Evolutionary conservation across 345 rosid species (phyloP).

Genomic region (Xanthoceras sorbifolium): DNA sequence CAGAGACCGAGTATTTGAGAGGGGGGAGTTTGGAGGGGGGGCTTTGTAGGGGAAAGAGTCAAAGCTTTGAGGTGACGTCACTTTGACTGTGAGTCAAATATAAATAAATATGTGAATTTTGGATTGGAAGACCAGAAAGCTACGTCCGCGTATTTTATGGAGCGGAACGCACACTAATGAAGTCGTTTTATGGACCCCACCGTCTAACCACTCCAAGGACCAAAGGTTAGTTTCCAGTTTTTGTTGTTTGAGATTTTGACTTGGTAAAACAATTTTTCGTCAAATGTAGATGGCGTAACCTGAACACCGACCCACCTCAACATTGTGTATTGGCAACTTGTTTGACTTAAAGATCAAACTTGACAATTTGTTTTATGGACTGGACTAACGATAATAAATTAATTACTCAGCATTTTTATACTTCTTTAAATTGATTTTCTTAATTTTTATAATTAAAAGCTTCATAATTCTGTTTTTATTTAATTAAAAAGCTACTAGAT

Average conservation of each 20-base stretch:
- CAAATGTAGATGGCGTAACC: not conserved
- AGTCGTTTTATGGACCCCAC: conserved; percentile 7
- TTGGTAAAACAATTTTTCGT: not conserved
- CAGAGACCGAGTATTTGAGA: not conserved
- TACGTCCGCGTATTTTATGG: not conserved
- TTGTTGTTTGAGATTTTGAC: not conserved
- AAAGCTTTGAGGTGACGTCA: conserved; percentile 23
- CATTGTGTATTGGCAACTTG: not conserved
- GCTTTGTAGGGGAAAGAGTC: conserved; percentile 28
- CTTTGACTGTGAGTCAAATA: conserved; percentile 8
- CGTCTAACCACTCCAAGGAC: not conserved
- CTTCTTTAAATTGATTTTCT: no score
- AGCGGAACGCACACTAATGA: not conserved
- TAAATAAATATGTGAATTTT: not conserved
- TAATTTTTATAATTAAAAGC: no score
- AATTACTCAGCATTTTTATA: no score
- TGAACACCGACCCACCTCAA: not conserved
- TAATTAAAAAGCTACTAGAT: no score
- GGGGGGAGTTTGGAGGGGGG: not conserved
- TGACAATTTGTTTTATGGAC: not conserved
- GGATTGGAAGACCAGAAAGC: not conserved
- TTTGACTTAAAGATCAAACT: not conserved
- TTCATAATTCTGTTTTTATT: no score
- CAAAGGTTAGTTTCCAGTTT: not conserved
- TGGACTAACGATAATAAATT: no score